These are phyloP conservation scores for Xerocomus spinulosus DNA, from an alignment of 768 basidiomycete genomes.

Conservation along the genomic window DNA sequence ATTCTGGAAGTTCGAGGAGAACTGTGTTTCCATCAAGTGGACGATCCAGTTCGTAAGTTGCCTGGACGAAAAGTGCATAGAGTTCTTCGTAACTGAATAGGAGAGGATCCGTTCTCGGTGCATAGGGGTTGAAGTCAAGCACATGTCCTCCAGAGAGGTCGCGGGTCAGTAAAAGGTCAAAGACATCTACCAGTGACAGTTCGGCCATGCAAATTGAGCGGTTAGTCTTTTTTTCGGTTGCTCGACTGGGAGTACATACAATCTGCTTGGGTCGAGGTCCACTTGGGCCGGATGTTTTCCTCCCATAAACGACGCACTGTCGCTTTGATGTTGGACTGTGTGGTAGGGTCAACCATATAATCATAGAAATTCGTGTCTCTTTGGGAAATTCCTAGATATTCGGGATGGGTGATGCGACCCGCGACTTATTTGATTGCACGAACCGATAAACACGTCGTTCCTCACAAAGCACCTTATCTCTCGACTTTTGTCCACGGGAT, in stretches of 20 bases:
- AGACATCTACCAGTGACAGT: conserved; percentile 47
- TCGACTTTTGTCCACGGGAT: conserved; percentile 73
- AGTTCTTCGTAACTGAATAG: conserved; percentile 84
- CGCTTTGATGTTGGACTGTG: conserved; percentile 46
- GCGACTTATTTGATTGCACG: not conserved
- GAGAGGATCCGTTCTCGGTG: conserved; percentile 79
- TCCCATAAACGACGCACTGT: conserved; percentile 65
- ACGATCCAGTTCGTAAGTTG: conserved; percentile 1
- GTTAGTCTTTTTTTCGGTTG: not conserved
- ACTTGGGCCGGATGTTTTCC: conserved; percentile 54
- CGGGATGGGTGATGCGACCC: not conserved
- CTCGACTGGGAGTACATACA: conserved; percentile 47
- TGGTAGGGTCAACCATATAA: conserved; percentile 65
- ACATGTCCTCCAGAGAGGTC: conserved; percentile 73
- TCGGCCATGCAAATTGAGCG: no score
- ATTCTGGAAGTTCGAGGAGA: conserved; percentile 31
- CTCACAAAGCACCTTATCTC: conserved; percentile 92
- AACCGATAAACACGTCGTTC: conserved; percentile 66
- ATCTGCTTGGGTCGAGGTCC: conserved; percentile 48
- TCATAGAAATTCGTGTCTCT: conserved; percentile 88
- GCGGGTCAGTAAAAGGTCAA: conserved; percentile 85
- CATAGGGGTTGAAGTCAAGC: conserved; percentile 89
- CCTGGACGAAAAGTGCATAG: conserved; percentile 30
- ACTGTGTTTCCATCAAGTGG: not conserved
- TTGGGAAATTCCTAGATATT: conserved; percentile 68